A percentile compares a stretch with the other conserved stretches of the same genome.
Conservation (phyloP, 164 flowering plant genomes). For the Kingdonia uniflora region DNA sequence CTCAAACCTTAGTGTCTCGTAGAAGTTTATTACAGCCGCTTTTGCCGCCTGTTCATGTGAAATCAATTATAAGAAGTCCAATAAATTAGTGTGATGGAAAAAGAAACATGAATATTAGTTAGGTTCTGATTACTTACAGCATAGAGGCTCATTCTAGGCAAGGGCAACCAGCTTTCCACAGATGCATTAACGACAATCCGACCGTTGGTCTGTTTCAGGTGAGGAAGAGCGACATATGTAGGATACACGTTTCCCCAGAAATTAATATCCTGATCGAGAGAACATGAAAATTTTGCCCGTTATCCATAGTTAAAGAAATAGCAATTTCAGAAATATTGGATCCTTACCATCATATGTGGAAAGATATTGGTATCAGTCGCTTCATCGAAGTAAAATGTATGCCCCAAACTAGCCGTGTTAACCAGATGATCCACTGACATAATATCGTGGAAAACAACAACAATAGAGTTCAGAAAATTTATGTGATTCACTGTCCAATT, state of each 20-base stretch:
- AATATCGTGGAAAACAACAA: background rate
- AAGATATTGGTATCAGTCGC: conserved; percentile 64
- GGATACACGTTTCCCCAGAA: conserved; percentile 98
- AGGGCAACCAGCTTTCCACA: conserved; percentile 81
- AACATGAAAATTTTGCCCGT: no score
- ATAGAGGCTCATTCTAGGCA: conserved; percentile 89
- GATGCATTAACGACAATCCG: conserved; percentile 80
- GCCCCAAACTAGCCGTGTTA: conserved; percentile 81
- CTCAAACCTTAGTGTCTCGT: conserved; percentile 76
- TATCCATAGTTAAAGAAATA: background rate
- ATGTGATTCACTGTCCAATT: no score
- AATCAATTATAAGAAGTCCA: background rate
- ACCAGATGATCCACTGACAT: conserved; percentile 90
- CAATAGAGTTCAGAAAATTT: background rate
- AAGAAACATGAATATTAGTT: no score
- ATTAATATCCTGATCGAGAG: conserved; percentile 63
- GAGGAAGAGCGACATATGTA: conserved; percentile 76
- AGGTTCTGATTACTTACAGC: conserved; percentile 59
- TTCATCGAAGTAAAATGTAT: conserved; percentile 77
- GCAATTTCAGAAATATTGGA: background rate
- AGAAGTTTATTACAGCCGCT: conserved; percentile 78
- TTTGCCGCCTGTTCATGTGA: conserved; percentile 58
- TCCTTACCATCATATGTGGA: conserved; percentile 67
- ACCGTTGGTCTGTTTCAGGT: conserved; percentile 56
- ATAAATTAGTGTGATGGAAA: background rate